Evolutionary conservation across 1,284 basidiomycete genomes (phyloP).

Genomic region (Melanopsichium pennsylvanicum): DNA sequence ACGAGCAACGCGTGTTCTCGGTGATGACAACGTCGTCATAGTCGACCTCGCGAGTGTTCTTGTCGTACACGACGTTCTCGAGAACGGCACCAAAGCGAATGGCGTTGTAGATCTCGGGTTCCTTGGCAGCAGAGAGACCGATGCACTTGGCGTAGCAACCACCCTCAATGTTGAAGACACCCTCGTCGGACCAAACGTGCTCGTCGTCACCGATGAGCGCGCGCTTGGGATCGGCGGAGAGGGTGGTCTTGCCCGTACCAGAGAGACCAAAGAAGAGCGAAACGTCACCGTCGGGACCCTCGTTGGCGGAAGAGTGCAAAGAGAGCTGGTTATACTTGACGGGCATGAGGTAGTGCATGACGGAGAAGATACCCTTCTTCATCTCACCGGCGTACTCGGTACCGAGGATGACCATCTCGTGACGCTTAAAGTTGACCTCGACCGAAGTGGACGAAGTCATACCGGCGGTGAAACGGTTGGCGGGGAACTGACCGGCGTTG

Average conservation of each 20-base stretch:
- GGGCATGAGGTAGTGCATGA: constrained; percentile 99
- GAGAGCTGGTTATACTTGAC: constrained; percentile 98
- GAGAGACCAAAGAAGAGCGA: constrained; percentile 99
- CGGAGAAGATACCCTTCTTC: constrained; percentile 99
- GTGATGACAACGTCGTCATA: constrained; percentile 97
- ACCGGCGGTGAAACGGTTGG: constrained; percentile 99
- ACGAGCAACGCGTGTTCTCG: constrained; percentile 91
- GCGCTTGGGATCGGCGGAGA: constrained; percentile 63
- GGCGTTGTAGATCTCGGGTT: constrained; percentile 96
- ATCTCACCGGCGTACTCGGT: constrained; percentile 99
- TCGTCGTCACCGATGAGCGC: constrained; percentile 64
- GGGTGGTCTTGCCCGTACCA: constrained; percentile 90
- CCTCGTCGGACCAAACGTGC: constrained; percentile 68
- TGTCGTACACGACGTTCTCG: constrained; percentile 98
- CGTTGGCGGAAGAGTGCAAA: constrained; percentile 98
- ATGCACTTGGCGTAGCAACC: constrained; percentile 99
- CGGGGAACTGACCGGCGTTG: constrained; percentile 99
- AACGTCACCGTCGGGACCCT: constrained; percentile 89
- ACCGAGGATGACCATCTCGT: constrained; percentile 99
- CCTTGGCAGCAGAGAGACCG: constrained; percentile 92
- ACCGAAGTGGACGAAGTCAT: constrained; percentile 99
- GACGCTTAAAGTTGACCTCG: constrained; percentile 99
- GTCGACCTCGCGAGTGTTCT: constrained; percentile 83
- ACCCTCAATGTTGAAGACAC: constrained; percentile 99
- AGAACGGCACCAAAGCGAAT: constrained; percentile 95